phyloP scores from a whole-genome alignment of 352 stramenopile species.

The Plasmopara muralis region DNA sequence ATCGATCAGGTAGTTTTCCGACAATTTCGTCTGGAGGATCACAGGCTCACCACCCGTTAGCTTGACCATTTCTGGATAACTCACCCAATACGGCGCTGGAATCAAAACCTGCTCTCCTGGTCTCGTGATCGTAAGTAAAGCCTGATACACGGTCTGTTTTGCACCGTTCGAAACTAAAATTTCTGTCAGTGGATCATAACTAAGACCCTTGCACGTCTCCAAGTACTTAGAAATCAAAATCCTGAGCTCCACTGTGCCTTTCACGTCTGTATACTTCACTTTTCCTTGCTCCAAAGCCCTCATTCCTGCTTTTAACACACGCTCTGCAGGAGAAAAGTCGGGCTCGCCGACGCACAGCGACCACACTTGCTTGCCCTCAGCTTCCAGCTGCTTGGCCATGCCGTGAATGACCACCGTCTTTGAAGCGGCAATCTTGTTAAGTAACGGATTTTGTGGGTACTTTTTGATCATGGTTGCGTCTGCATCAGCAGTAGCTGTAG shows the following conservation, averaged over 20 bases:
- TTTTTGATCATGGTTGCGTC: conserved; percentile 35
- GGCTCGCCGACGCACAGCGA: conserved; percentile 92
- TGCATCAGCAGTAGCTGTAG: background rate
- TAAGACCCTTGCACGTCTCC: conserved; percentile 81
- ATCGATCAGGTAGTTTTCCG: conserved; percentile 80
- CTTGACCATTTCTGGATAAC: conserved; percentile 95
- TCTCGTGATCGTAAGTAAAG: conserved; percentile 86
- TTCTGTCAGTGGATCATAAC: conserved; percentile 86
- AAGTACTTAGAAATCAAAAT: conserved; percentile 89
- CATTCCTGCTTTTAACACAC: conserved; percentile 88
- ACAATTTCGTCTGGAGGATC: conserved; percentile 87
- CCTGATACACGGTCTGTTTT: conserved; percentile 94
- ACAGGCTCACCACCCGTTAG: conserved; percentile 86
- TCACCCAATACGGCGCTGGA: conserved; percentile 95
- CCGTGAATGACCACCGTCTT: conserved; percentile 94
- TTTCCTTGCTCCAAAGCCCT: conserved; percentile 62
- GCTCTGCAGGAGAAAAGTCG: conserved; percentile 88
- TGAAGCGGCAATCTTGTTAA: conserved; percentile 78
- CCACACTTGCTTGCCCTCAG: conserved; percentile 86
- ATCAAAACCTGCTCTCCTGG: conserved; percentile 93
- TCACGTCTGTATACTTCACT: conserved; percentile 94
- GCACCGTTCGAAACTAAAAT: conserved; percentile 95
- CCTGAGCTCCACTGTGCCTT: conserved; percentile 85
- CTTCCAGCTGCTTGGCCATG: conserved; percentile 94
- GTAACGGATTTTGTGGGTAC: conserved; percentile 71